These are phyloP conservation scores for Medicago truncatula DNA, from an alignment of 306 rosid species.

Conservation along the genomic window DNA sequence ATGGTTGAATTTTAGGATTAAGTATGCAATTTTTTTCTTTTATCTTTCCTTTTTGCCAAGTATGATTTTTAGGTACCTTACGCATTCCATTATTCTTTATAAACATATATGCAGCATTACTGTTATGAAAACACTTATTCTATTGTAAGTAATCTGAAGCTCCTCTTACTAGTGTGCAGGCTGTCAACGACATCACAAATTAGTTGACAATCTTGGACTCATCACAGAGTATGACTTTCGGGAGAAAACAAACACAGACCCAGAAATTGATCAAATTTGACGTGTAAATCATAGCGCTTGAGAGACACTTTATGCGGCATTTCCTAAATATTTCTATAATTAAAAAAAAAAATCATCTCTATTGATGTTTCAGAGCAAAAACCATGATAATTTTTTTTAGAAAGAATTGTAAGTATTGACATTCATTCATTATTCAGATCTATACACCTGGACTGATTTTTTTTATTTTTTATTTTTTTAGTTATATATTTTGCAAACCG, in stretches of 20 bases:
- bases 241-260: conserved; percentile 53
- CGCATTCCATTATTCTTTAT: conserved; percentile 13
- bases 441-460: conserved; percentile 43
- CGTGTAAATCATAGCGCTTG: neutral
- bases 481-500: conserved; percentile 40
- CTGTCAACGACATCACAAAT: conserved; percentile 73
- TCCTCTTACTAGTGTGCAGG: conserved; percentile 77
- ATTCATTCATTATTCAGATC: conserved; percentile 48
- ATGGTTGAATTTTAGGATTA: conserved; percentile 19
- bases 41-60: conserved; percentile 9
- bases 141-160: conserved; percentile 43
- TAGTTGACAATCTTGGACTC: conserved; percentile 86
- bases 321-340: conserved; percentile 39
- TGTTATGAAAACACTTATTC: conserved; percentile 5
- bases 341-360: conserved; percentile 46
- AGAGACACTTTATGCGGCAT: conserved; percentile 20
- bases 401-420: conserved; percentile 21
- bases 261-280: conserved; percentile 59
- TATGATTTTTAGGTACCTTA: conserved; percentile 2
- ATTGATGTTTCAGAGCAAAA: conserved; percentile 37
- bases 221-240: conserved; percentile 73
- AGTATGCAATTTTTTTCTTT: conserved; percentile 31
- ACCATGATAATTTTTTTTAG: conserved; percentile 7
- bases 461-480: conserved; percentile 4
- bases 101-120: neutral